Evolutionary conservation across 208 protist genomes (phyloP), one percentile per base, ranked within the genome.

Genomic region (Acanthamoeba pearcei): DNA sequence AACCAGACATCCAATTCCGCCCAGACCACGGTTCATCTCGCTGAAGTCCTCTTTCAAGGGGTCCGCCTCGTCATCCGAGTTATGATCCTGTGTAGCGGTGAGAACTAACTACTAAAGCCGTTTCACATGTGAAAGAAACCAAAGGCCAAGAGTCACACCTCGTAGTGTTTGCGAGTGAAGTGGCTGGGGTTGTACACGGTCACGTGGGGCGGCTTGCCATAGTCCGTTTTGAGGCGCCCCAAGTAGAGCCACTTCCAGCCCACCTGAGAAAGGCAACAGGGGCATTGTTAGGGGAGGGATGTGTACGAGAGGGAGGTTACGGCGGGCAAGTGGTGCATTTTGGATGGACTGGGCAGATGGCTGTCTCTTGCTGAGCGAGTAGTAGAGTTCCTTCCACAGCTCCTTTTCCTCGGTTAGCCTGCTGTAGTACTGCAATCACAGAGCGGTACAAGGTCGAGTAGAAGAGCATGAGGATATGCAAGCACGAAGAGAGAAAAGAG

Each of bases 161-260:
- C 51, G 24, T 15, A 51, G 29, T 89, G 80, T 27, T 66, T 64
- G 19, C 53, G 46, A n/a, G n/a, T 2, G 29, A 89, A 89, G 80
- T 68, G 27, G 29, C 24, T 3, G 29, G 51, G 51, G 22, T 89
- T 66, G 53, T 46, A 89, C 15, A 46, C 80, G n/a, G 80, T 66
- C 35, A 89, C 80, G 5, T 57, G 27, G 12, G 80, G 80, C 32
- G 46, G 24, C 15, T 89, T 89, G 51, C 51, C 27, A 27, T 66
- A 89, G 80, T 89, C 80, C 15, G 53, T 64, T 13, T 42, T 60
- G 3, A 89, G 53, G n/a, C 80, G 80, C 27, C 53, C 24, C n/a
- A 89, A 29, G 19, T 89, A 89, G 22, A 89, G 53, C 51, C 80
- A 66, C 80, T 89, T 89, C 80, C 80, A 89, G 27, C 80, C 80